Conservation (phyloP, 495 filamentous ascomycete genomes). For the Talaromyces thailandensis region DNA sequence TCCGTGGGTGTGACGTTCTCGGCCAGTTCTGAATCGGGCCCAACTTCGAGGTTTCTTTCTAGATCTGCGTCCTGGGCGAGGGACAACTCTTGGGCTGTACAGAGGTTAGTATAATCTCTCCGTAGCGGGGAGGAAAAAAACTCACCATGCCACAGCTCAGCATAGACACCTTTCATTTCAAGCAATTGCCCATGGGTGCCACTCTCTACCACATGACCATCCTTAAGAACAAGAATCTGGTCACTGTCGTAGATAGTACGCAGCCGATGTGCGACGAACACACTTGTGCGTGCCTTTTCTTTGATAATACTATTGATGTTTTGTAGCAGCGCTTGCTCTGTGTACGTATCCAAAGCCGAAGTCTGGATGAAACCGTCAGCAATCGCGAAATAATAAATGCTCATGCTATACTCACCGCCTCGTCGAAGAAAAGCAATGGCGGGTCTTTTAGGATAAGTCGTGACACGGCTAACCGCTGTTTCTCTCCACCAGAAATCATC, state of each 20-base stretch:
- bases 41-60: conserved; percentile 17
- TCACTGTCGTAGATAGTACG: conserved; percentile 93
- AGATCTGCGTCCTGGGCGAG: conserved; percentile 24
- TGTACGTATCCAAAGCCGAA: conserved; percentile 90
- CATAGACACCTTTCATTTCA: conserved; percentile 71
- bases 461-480: conserved; percentile 85
- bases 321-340: conserved; percentile 80
- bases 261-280: conserved; percentile 88
- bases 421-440: conserved; percentile 90
- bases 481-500: conserved; percentile 98
- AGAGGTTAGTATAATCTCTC: background rate
- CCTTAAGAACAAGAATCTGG: conserved; percentile 82
- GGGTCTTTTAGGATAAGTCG: conserved; percentile 87
- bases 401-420: conserved; percentile 52
- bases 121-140: conserved; percentile 2
- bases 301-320: conserved; percentile 92
- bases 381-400: background rate
- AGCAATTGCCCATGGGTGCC: conserved; percentile 83
- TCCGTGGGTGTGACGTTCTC: background rate
- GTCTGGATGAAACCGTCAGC: conserved; percentile 39
- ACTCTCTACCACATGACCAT: conserved; percentile 72
- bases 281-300: conserved; percentile 80
- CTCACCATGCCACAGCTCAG: conserved; percentile 83
- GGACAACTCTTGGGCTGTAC: conserved; percentile 37
- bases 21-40: conserved; percentile 3